Evolutionary conservation across 495 filamentous ascomycete species (phyloP).

Genomic region (Xeromyces bisporus): DNA sequence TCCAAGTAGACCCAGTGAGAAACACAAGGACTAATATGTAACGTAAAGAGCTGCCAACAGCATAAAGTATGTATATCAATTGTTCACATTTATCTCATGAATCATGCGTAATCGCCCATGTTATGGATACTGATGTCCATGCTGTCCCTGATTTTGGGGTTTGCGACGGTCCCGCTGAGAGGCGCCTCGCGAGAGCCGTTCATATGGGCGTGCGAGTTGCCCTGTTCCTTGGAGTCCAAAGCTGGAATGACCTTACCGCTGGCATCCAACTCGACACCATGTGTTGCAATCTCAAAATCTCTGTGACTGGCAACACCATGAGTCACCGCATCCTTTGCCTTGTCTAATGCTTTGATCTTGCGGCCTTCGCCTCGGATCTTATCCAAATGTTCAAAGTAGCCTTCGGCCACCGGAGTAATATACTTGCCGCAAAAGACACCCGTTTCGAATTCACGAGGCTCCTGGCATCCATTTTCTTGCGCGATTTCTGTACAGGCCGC

Average conservation of each 20-base stretch:
- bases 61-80: slow-evolving; percentile 7
- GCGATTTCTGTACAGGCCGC: slow-evolving; percentile 58
- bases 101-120: slow-evolving; percentile 31
- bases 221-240: slow-evolving; percentile 15
- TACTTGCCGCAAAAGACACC: slow-evolving; percentile 92
- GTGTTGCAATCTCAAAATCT: slow-evolving; percentile 44
- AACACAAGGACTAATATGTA: slow-evolving; percentile 1
- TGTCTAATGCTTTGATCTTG: slow-evolving; percentile 54
- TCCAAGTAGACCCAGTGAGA: too few species aligned
- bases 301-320: slow-evolving; percentile 44
- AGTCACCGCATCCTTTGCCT: slow-evolving; percentile 49
- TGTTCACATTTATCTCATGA: background rate
- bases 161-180: too few species aligned
- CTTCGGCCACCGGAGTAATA: slow-evolving; percentile 63
- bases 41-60: slow-evolving; percentile 1
- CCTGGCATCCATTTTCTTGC: slow-evolving; percentile 33
- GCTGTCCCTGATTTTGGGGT: slow-evolving; percentile 28
- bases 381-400: slow-evolving; percentile 80
- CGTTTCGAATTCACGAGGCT: slow-evolving; percentile 62
- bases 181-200: slow-evolving; percentile 8
- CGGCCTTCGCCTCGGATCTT: slow-evolving; percentile 52
- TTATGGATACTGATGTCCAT: slow-evolving; percentile 49
- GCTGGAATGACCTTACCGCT: slow-evolving; percentile 42
- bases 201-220: slow-evolving; percentile 11
- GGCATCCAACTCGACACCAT: slow-evolving; percentile 40